Evolutionary conservation across 805 yeast genomes (phyloP).

Genomic region (Lachancea thermotolerans): DNA sequence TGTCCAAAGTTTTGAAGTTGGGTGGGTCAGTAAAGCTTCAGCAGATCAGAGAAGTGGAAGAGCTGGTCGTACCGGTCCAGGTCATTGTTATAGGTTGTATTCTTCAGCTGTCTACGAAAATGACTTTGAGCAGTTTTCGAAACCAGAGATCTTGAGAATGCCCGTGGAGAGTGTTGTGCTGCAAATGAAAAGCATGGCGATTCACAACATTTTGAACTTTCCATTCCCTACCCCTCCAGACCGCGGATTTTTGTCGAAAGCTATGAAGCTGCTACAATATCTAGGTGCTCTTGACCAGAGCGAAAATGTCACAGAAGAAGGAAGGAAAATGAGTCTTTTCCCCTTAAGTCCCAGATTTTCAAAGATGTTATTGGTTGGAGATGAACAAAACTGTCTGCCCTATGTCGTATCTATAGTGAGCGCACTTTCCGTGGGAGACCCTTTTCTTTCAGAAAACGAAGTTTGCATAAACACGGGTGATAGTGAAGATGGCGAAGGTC

Average conservation of each 20-base stretch:
- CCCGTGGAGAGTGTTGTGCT: slow-evolving; percentile 95
- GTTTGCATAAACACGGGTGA: slow-evolving; percentile 41
- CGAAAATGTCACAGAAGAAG: slow-evolving; percentile 63
- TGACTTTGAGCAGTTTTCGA: slow-evolving; percentile 73
- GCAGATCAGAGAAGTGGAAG: slow-evolving; percentile 94
- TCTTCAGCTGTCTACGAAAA: slow-evolving; percentile 92
- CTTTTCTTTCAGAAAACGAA: slow-evolving; percentile 71
- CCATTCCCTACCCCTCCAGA: slow-evolving; percentile 97
- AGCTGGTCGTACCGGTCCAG: slow-evolving; percentile 99
- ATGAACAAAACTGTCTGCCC: slow-evolving; percentile 78
- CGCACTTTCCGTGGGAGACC: slow-evolving; percentile 89
- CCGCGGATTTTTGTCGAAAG: slow-evolving; percentile 47
- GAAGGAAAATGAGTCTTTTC: slow-evolving; percentile 79
- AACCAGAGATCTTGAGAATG: slow-evolving; percentile 89
- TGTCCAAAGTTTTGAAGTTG: slow-evolving; percentile 85
- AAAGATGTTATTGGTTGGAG: slow-evolving; percentile 80
- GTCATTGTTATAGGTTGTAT: slow-evolving; percentile 86
- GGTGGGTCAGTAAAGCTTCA: slow-evolving; percentile 92
- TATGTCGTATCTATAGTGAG: slow-evolving; percentile 89
- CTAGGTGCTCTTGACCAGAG: slow-evolving; percentile 67
- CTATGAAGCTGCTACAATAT: slow-evolving; percentile 59
- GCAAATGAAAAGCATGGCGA: slow-evolving; percentile 96
- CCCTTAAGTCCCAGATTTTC: slow-evolving; percentile 93
- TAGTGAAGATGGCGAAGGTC: slow-evolving; percentile 25
- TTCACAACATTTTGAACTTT: slow-evolving; percentile 80